Percentiles rank a stretch among this genome's conserved stretches.
Conservation (phyloP, 2,329 filamentous ascomycete species). For the Epichloe sibirici region DNA sequence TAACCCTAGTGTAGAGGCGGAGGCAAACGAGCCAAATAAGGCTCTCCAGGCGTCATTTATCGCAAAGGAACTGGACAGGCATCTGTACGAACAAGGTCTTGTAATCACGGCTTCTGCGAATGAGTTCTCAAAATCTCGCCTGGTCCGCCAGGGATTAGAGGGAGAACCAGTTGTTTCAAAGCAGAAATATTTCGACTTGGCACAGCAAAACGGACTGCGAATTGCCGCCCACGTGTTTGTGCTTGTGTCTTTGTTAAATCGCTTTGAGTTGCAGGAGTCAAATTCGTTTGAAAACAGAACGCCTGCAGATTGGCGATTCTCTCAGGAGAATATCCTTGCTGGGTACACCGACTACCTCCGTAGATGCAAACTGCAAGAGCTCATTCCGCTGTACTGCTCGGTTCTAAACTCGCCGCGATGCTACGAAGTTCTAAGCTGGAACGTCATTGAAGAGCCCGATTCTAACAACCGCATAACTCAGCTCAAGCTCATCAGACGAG, state of each 20-base stretch:
- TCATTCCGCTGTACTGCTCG: conserved; percentile 81
- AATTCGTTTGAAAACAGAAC: conserved; percentile 7
- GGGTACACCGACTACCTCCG: conserved; percentile 74
- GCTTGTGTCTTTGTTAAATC: conserved; percentile 55
- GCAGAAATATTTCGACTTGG: conserved; percentile 38
- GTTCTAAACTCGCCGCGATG: conserved; percentile 54
- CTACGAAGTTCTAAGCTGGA: conserved; percentile 60
- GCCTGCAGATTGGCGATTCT: conserved; percentile 23
- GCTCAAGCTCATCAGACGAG: conserved; percentile 62
- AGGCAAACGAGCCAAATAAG: conserved; percentile 56
- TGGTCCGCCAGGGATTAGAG: conserved; percentile 13
- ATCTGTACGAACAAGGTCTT: conserved; percentile 48
- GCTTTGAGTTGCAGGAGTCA: conserved; percentile 26
- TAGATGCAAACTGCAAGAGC: conserved; percentile 56
- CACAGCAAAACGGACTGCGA: conserved; percentile 52
- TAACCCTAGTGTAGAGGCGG: conserved; percentile 40
- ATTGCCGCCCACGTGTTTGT: conserved; percentile 55
- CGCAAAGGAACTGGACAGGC: conserved; percentile 44
- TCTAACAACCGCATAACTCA: conserved; percentile 52
- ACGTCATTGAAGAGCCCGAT: conserved; percentile 62
- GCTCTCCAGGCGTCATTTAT: conserved; percentile 67
- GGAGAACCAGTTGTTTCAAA: conserved; percentile 23
- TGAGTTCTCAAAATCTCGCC: conserved; percentile 13
- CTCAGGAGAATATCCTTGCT: conserved; percentile 64
- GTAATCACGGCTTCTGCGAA: conserved; percentile 17